These are phyloP conservation scores for Paramyrothecium sp. DNA, from an alignment of 2,329 filamentous ascomycete species.

Conservation along the genomic window DNA sequence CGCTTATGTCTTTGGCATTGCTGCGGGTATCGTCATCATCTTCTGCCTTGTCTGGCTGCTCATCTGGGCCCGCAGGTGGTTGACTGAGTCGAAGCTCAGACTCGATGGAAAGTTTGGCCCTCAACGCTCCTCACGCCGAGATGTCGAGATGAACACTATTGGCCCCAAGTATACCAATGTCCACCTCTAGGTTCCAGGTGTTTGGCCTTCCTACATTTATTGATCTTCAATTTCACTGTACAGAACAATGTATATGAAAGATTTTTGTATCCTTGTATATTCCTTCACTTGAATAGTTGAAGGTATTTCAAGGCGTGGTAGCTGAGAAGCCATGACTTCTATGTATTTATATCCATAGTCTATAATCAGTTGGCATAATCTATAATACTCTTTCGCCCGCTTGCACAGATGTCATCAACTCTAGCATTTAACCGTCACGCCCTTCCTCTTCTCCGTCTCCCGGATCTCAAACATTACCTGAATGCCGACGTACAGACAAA, in stretches of 20 bases:
- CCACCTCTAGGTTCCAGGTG: conserved; percentile 12
- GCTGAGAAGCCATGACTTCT: background rate
- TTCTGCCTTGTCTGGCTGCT: conserved; percentile 51
- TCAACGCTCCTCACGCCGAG: conserved; percentile 15
- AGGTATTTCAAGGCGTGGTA: background rate
- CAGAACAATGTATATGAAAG: background rate
- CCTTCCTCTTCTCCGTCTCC: conserved; percentile 78
- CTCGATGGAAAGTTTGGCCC: conserved; percentile 40
- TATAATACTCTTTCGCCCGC: too few relatives aligned
- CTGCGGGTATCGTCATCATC: conserved; percentile 49
- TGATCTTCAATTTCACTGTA: background rate
- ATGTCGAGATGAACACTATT: conserved; percentile 24
- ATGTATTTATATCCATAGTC: background rate
- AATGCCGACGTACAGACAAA: conserved; percentile 76
- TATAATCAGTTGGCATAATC: background rate
- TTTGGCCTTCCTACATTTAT: conserved; percentile 12
- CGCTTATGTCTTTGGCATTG: conserved; percentile 62
- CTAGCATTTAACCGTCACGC: conserved; percentile 81
- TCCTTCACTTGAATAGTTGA: background rate
- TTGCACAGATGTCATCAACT: background rate
- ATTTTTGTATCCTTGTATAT: background rate
- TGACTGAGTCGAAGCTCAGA: conserved; percentile 46
- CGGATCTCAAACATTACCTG: conserved; percentile 97
- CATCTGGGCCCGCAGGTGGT: conserved; percentile 48
- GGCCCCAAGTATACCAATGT: conserved; percentile 17